Evolutionary conservation across 2,329 filamentous ascomycete species (phyloP).

Genomic region (Pochonia chlamydosporia): DNA sequence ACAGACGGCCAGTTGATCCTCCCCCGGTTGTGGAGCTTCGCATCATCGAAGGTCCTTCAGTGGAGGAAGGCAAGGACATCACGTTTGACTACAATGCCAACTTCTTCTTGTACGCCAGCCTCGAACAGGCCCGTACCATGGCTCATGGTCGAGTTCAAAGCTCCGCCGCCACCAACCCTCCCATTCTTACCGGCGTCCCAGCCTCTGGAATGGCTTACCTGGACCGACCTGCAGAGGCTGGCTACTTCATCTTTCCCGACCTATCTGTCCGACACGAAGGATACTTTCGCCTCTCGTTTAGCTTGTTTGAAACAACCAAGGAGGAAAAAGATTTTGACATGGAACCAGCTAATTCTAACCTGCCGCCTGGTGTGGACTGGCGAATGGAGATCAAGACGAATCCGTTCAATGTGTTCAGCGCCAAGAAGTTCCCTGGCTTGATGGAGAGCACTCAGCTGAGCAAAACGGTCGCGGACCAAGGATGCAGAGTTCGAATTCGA

Average conservation of each 20-base stretch:
- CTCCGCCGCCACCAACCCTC: conserved; percentile 62
- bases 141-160: conserved; percentile 71
- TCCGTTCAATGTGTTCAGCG: conserved; percentile 85
- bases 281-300: conserved; percentile 84
- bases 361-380: conserved; percentile 63
- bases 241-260: conserved; percentile 98
- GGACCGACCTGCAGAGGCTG: conserved; percentile 71
- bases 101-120: conserved; percentile 92
- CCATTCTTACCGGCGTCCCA: conserved; percentile 88
- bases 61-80: conserved; percentile 59
- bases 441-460: conserved; percentile 85
- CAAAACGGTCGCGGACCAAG: conserved; percentile 89
- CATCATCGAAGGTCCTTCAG: conserved; percentile 67
- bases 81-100: conserved; percentile 94
- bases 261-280: conserved; percentile 94
- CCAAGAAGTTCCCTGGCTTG: conserved; percentile 96
- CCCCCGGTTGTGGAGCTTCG: conserved; percentile 90
- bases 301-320: conserved; percentile 90
- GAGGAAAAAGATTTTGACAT: conserved; percentile 72
- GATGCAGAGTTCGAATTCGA: conserved; percentile 90
- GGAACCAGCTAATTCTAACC: conserved; percentile 36
- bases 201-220: conserved; percentile 95
- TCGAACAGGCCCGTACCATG: conserved; percentile 79
- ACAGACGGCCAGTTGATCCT: conserved; percentile 87
- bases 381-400: conserved; percentile 84